Conservation (phyloP, 2,329 filamentous ascomycete species). For the Penicillium sp. region DNA sequence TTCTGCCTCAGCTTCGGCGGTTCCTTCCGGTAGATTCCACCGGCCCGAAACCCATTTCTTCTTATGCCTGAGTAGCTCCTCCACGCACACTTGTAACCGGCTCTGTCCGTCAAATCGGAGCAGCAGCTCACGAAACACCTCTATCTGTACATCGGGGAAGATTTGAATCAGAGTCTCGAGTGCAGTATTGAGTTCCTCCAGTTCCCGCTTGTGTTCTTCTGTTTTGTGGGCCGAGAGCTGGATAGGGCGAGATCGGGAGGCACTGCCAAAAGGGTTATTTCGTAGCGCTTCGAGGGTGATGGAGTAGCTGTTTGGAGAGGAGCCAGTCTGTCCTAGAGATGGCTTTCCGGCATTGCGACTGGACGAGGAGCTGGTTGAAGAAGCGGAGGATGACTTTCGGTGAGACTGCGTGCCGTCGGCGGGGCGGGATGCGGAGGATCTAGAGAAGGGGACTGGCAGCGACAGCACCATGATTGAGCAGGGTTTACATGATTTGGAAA, state of each 20-base stretch:
- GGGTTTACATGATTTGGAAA: constrained; percentile 24
- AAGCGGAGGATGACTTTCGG: constrained; percentile 12
- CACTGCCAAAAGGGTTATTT: constrained; percentile 37
- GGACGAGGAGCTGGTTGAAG: constrained; percentile 12
- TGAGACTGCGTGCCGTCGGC: constrained; percentile 18
- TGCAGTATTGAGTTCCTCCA: constrained; percentile 36
- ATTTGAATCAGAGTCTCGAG: constrained; percentile 35
- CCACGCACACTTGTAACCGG: constrained; percentile 40
- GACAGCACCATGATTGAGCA: constrained; percentile 32
- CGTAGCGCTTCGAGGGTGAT: constrained; percentile 39
- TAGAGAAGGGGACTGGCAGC: constrained; percentile 31
- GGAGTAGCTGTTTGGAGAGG: constrained; percentile 21
- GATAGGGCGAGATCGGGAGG: constrained; percentile 22
- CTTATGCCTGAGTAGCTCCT: constrained; percentile 41
- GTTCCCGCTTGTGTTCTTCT: constrained; percentile 29
- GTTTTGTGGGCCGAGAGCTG: constrained; percentile 13
- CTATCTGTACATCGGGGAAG: constrained; percentile 41
- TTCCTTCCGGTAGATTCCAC: constrained; percentile 34
- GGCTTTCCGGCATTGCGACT: constrained; percentile 11
- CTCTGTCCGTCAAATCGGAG: constrained; percentile 41
- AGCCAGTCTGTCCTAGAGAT: constrained; percentile 8
- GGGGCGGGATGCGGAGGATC: constrained; percentile 25
- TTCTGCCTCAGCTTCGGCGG: constrained; percentile 5
- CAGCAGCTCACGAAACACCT: constrained; percentile 43
- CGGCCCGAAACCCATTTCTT: constrained; percentile 41